Percentiles rank a stretch among this genome's conserved stretches.
Evolutionary conservation across 768 basidiomycete genomes (phyloP).

Genomic region (Pleurotus giganteus): DNA sequence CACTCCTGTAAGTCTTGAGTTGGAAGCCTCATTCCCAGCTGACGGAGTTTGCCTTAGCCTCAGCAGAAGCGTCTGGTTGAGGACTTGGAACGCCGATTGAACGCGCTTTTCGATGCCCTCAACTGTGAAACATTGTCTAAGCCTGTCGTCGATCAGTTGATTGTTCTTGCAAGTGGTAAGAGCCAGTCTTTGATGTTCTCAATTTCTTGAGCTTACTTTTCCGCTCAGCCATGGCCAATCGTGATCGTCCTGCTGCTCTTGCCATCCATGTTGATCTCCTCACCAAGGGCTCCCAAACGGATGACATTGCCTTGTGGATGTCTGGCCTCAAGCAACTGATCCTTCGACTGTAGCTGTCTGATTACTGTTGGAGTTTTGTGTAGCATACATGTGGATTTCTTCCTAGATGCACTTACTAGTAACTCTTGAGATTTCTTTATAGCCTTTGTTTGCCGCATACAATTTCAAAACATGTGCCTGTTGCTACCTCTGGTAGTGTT

Average conservation of each 20-base stretch:
- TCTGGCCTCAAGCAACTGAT: constrained; percentile 89
- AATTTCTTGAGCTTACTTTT: constrained; percentile 7
- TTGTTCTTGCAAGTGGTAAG: constrained; percentile 72
- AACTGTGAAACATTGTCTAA: constrained; percentile 83
- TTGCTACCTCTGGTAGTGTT: too few relatives aligned
- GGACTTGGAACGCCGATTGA: constrained; percentile 84
- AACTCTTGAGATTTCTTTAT: too few relatives aligned
- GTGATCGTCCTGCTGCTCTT: constrained; percentile 74
- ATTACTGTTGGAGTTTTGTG: too few relatives aligned
- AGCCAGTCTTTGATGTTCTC: not conserved
- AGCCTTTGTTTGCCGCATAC: too few relatives aligned
- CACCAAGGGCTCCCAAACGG: constrained; percentile 73
- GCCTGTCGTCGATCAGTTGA: constrained; percentile 67
- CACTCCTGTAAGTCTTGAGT: constrained; percentile 57
- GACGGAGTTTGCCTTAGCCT: constrained; percentile 42
- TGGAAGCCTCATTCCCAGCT: not conserved
- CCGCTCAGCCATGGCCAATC: constrained; percentile 70
- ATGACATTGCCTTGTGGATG: constrained; percentile 87
- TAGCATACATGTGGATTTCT: too few relatives aligned
- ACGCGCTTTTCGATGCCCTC: constrained; percentile 84
- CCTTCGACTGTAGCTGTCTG: constrained; percentile 52
- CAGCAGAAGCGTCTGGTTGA: constrained; percentile 83
- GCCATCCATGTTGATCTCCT: constrained; percentile 85
- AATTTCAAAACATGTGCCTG: too few relatives aligned
- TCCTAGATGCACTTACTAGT: too few relatives aligned